Evolutionary conservation across 805 yeast species (phyloP).

Genomic region (Kodamaea jinghongensis): DNA sequence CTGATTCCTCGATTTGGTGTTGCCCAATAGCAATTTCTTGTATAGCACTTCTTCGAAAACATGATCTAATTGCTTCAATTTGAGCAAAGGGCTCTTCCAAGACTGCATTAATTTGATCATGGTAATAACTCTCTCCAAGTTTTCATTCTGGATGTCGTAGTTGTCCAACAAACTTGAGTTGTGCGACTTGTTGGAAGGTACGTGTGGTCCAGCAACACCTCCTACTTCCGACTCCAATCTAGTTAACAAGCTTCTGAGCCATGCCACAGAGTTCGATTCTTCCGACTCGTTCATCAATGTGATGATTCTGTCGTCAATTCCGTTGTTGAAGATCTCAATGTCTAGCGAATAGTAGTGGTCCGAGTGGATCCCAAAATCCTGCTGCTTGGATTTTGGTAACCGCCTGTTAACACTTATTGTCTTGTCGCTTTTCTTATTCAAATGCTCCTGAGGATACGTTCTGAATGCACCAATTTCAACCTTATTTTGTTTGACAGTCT

Average conservation of each 20-base stretch:
- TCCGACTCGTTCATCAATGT: conserved; percentile 11
- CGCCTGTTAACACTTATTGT: conserved; percentile 9
- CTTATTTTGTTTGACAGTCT: conserved; percentile 56
- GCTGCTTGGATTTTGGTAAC: conserved; percentile 50
- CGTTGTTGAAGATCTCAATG: conserved; percentile 56
- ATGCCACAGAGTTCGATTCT: conserved; percentile 11
- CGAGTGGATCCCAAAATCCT: conserved; percentile 71
- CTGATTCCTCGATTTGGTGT: conserved; percentile 1
- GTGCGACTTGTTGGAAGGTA: conserved; percentile 1
- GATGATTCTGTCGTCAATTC: conserved; percentile 37
- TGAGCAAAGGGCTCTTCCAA: neutral
- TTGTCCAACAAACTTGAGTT: conserved; percentile 6
- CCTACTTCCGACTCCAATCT: conserved; percentile 4
- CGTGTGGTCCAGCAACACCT: neutral
- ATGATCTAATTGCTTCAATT: conserved; percentile 6
- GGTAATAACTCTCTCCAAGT: conserved; percentile 9
- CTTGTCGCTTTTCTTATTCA: conserved; percentile 12
- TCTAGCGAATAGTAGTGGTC: conserved; percentile 65
- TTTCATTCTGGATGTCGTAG: conserved; percentile 10
- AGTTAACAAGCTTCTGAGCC: conserved; percentile 12
- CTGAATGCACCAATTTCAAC: conserved; percentile 89
- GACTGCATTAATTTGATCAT: conserved; percentile 11
- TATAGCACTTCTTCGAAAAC: conserved; percentile 13
- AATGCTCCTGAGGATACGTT: conserved; percentile 50
- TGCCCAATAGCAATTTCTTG: conserved; percentile 10